phyloP scores from a whole-genome alignment of 2,329 filamentous ascomycete species.

The Cercospora sesami region DNA sequence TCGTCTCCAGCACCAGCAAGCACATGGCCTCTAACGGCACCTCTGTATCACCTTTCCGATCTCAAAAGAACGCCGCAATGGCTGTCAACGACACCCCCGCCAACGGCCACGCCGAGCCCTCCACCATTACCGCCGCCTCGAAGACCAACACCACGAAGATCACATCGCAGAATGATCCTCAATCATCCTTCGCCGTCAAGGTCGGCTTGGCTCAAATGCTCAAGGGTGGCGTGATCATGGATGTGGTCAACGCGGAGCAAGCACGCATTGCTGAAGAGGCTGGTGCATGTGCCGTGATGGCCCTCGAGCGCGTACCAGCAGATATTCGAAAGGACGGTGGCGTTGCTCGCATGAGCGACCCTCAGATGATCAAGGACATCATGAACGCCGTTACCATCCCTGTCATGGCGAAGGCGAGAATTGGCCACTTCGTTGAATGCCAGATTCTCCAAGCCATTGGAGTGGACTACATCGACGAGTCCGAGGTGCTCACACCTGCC shows the following conservation, averaged over 20 bases:
- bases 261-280: constrained; percentile 96
- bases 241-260: constrained; percentile 89
- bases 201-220: constrained; percentile 95
- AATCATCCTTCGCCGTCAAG: constrained; percentile 79
- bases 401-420: constrained; percentile 98
- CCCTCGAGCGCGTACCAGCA: constrained; percentile 92
- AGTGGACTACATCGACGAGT: constrained; percentile 98
- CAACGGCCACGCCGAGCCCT: constrained; percentile 26
- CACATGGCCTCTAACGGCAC: constrained; percentile 25
- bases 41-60: constrained; percentile 25
- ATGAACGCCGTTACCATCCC: constrained; percentile 94
- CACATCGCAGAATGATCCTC: constrained; percentile 26
- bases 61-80: constrained; percentile 18
- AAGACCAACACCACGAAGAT: constrained; percentile 27
- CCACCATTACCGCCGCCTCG: constrained; percentile 22
- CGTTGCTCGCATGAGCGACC: constrained; percentile 96
- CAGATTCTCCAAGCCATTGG: constrained; percentile 93
- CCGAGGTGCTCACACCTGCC: constrained; percentile 93
- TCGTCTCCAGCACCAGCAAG: background rate
- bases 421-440: constrained; percentile 97
- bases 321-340: constrained; percentile 92
- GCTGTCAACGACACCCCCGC: constrained; percentile 20
- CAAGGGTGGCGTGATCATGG: constrained; percentile 99
- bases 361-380: constrained; percentile 90
- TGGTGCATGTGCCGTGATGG: constrained; percentile 95